A percentile compares a stretch with the other conserved stretches of the same genome.
phyloP scores from a whole-genome alignment of 2,329 filamentous ascomycete species.

The Alternaria postmessia region DNA sequence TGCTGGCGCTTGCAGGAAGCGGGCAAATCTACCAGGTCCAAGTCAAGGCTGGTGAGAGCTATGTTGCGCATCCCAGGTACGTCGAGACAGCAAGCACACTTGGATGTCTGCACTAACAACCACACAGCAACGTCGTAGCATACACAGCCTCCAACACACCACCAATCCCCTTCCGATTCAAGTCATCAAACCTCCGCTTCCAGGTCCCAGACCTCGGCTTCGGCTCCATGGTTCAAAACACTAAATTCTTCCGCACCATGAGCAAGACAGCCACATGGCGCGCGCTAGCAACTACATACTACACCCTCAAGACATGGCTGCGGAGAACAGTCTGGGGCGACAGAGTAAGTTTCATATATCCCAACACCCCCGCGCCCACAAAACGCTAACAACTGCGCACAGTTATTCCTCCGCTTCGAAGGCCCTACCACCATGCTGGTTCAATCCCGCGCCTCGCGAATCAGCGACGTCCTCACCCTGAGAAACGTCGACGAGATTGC shows the following conservation, averaged over 20 bases:
- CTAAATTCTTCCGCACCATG: conserved; percentile 77
- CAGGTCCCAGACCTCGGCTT: conserved; percentile 77
- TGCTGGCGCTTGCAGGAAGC: conserved; percentile 83
- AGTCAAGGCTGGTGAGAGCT: conserved; percentile 83
- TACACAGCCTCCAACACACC: conserved; percentile 79
- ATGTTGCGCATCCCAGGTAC: conserved; percentile 82
- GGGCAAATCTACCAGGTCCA: conserved; percentile 90
- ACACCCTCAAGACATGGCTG: conserved; percentile 76
- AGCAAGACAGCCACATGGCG: conserved; percentile 77
- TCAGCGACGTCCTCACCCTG: conserved; percentile 79
- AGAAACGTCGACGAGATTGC: conserved; percentile 91
- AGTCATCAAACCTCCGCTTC: conserved; percentile 75
- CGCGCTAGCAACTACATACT: conserved; percentile 68
- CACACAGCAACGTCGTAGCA: conserved; percentile 79
- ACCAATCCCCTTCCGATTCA: conserved; percentile 87
- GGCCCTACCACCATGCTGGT: conserved; percentile 87
- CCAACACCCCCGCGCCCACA: too few relatives aligned
- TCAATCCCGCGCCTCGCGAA: conserved; percentile 81
- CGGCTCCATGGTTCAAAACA: conserved; percentile 69
- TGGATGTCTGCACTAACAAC: conserved; percentile 6
- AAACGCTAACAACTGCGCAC: conserved; percentile 18
- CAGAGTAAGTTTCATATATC: too few relatives aligned
- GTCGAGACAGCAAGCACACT: conserved; percentile 4
- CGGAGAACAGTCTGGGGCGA: conserved; percentile 93
- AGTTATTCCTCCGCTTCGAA: conserved; percentile 86